phyloP scores from a whole-genome alignment of 371 early-diverging fungal genomes.

The Rhizopus delemar region DNA sequence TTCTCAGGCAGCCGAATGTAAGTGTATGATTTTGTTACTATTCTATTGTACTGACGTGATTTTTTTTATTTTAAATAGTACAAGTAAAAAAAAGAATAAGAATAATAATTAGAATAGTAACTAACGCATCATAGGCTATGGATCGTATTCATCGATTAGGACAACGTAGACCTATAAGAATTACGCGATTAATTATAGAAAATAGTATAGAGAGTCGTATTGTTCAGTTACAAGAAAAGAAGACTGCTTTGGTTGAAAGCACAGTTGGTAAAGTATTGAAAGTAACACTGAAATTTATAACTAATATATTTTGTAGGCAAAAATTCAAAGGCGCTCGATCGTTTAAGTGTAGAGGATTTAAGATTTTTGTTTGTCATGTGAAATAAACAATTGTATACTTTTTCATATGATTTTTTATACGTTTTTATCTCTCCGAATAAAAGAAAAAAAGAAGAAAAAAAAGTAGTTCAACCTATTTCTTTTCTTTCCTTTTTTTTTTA shows the following conservation, averaged over 20 bases:
- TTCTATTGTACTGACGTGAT: neutral
- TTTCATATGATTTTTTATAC: conserved; percentile 10
- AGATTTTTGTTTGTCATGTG: conserved; percentile 82
- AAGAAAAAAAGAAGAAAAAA: neutral
- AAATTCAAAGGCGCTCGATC: conserved; percentile 63
- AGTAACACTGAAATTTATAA: neutral
- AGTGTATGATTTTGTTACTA: conserved; percentile 13
- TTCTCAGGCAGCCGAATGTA: conserved; percentile 47
- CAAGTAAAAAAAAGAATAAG: conserved; percentile 19
- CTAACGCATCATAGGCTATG: conserved; percentile 65
- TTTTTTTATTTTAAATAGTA: conserved; percentile 20
- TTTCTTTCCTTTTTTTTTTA: conserved; percentile 7
- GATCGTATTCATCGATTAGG: conserved; percentile 93
- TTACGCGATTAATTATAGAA: conserved; percentile 89
- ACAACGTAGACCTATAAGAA: conserved; percentile 85
- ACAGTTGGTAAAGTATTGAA: conserved; percentile 76
- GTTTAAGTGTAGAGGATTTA: conserved; percentile 82
- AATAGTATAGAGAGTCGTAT: conserved; percentile 96
- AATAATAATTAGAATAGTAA: no score
- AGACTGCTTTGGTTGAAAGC: conserved; percentile 86
- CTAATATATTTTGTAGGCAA: conserved; percentile 22
- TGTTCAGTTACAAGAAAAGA: conserved; percentile 93
- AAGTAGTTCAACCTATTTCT: neutral
- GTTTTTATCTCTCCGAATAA: neutral
- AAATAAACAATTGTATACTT: conserved; percentile 12